These are phyloP conservation scores for Isabelozyma pseudorhagii DNA, from an alignment of 805 yeast genomes.

Conservation along the genomic window DNA sequence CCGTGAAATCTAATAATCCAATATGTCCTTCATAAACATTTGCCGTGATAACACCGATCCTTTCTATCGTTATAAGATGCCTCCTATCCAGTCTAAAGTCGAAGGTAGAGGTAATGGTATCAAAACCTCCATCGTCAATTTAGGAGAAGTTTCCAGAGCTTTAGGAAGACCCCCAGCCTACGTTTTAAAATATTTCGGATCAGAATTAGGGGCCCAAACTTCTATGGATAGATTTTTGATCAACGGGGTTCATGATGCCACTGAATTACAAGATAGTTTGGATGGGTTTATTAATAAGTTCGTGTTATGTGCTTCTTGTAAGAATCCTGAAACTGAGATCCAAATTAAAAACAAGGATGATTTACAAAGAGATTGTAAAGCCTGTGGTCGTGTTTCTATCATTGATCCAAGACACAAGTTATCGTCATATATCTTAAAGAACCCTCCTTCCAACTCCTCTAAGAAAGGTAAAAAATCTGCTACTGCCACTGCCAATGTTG, in stretches of 20 bases:
- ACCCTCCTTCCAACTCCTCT: constrained; percentile 70
- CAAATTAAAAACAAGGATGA: constrained; percentile 70
- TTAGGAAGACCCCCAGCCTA: constrained; percentile 90
- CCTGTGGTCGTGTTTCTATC: constrained; percentile 88
- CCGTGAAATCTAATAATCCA: not conserved
- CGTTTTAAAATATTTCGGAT: constrained; percentile 91
- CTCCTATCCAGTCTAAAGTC: constrained; percentile 92
- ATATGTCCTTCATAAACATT: constrained; percentile 86
- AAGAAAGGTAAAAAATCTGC: constrained; percentile 74
- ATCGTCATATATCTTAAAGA: constrained; percentile 82
- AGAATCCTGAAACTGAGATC: constrained; percentile 96
- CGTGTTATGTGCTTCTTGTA: constrained; percentile 91
- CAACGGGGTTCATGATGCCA: constrained; percentile 91
- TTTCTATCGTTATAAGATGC: constrained; percentile 99
- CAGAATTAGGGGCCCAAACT: constrained; percentile 96
- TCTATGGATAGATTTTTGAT: constrained; percentile 80
- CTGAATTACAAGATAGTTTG: constrained; percentile 85
- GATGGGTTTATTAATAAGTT: constrained; percentile 93
- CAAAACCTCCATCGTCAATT: constrained; percentile 88
- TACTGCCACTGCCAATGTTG: constrained; percentile 84
- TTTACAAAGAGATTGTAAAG: constrained; percentile 91
- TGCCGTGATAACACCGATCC: constrained; percentile 98
- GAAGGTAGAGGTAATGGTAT: constrained; percentile 99
- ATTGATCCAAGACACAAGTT: constrained; percentile 86
- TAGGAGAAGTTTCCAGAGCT: constrained; percentile 91